Evolutionary conservation across 164 flowering plant genomes (phyloP), one percentile per base, ranked within the genome.

Genomic region (Piper longum): DNA sequence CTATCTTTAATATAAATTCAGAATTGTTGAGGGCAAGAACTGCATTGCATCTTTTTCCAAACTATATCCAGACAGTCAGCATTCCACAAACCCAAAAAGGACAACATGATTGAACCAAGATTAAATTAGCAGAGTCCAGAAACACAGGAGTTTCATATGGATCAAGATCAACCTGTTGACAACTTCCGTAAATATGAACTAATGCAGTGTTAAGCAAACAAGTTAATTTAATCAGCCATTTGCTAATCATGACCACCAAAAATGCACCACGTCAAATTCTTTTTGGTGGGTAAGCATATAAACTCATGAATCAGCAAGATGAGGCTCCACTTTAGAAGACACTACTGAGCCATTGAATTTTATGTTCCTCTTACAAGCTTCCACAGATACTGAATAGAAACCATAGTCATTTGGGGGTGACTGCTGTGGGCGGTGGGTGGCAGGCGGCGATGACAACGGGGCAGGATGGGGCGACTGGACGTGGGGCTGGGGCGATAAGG

Each of bases 101-200:
- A n/a, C 42, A 16, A 41, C 65, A 64, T 17, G 43, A 54, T 36
- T 19, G 16, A 16, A 45, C 18, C 57, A 52, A 17, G 13, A 18
- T 51, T 16, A 17, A 11, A 64, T 17, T 41, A 16, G 99, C 99
- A 48, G 96, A 91, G 70, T 95, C 97, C 83, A 95, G 77, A 75
- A 95, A 91, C n/a, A 86, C 74, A 64, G 99, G 99, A 55, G 97
- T 82, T 64, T 97, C 99, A 78, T 95, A 95, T 62, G 99, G 99
- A 77, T 95, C 99, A 67, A 91, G 93, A 86, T 95, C 99, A 77
- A 95, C 99, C 99, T 95, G 84, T 67, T 76, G 43, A 16, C 13
- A 63, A 62, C 16, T 48, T 54, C 18, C 16, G 54, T 7, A 3
- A 59, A 5, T 36, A 4, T 59, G 3, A 39, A 5, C 61, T 13